phyloP scores from a whole-genome alignment of 148 eudicot species.

The Bassia scoparia region DNA sequence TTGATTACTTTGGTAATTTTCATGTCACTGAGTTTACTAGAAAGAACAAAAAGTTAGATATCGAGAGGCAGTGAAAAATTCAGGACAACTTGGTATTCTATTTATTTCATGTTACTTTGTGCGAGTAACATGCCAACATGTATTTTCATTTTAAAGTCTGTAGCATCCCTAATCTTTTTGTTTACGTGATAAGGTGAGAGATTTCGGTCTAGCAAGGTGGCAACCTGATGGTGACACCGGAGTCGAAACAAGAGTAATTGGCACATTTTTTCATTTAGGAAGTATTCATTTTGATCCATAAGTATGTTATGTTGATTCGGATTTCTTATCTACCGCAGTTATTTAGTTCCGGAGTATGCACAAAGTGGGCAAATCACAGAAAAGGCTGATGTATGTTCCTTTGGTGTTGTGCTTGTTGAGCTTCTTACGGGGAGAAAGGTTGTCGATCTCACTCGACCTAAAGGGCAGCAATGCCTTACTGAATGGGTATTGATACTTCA shows the following conservation, averaged over 20 bases:
- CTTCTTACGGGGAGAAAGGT: slow-evolving; percentile 70
- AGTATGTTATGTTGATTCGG: background rate
- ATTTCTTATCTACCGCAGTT: slow-evolving; percentile 31
- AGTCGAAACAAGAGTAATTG: slow-evolving; percentile 66
- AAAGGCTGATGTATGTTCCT: slow-evolving; percentile 72
- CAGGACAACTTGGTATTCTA: background rate
- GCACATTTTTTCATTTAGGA: slow-evolving; percentile 42
- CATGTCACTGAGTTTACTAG: background rate
- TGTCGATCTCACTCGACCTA: slow-evolving; percentile 62
- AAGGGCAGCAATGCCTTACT: slow-evolving; percentile 74
- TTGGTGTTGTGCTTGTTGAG: slow-evolving; percentile 71
- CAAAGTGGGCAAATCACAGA: slow-evolving; percentile 80
- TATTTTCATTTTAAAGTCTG: too few species aligned
- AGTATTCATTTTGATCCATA: background rate
- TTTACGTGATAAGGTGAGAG: slow-evolving; percentile 48
- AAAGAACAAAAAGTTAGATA: background rate
- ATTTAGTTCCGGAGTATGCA: slow-evolving; percentile 76
- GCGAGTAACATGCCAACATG: too few species aligned
- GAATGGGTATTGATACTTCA: slow-evolving; percentile 48
- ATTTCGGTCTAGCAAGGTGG: slow-evolving; percentile 76
- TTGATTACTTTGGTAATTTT: background rate
- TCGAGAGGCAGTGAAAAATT: background rate
- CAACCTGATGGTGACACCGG: slow-evolving; percentile 81
- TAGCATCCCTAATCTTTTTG: too few species aligned
- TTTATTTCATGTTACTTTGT: background rate